A percentile compares a stretch with the other conserved stretches of the same genome.
phyloP scores from a whole-genome alignment of 306 rosid species.

The Pterocarpus santalinus region DNA sequence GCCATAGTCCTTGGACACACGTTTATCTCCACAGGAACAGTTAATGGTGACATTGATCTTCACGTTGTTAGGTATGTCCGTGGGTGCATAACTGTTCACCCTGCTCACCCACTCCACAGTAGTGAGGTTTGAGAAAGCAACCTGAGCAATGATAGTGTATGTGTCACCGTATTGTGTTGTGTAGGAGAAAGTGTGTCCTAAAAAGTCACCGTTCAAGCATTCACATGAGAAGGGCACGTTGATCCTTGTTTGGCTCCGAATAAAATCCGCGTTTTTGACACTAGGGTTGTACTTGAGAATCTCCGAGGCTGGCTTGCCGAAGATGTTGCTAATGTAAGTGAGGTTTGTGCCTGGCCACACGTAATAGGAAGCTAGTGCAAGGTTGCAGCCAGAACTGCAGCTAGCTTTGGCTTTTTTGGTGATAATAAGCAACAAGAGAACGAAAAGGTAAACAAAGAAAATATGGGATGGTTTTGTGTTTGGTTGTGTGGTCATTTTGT shows the following conservation, averaged over 20 bases:
- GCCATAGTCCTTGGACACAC: slow-evolving; percentile 64
- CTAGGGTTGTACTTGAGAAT: slow-evolving; percentile 61
- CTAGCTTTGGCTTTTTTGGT: slow-evolving; percentile 52
- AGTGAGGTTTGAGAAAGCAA: slow-evolving; percentile 59
- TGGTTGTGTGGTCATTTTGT: slow-evolving; percentile 48
- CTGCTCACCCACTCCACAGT: slow-evolving; percentile 53
- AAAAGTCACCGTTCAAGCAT: slow-evolving; percentile 60
- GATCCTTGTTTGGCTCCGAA: slow-evolving; percentile 29
- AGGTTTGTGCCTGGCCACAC: slow-evolving; percentile 52
- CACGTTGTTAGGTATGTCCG: slow-evolving; percentile 4
- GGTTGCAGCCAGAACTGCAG: slow-evolving; percentile 60
- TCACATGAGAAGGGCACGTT: slow-evolving; percentile 72
- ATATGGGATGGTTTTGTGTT: slow-evolving; percentile 14
- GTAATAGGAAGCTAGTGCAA: slow-evolving; percentile 70
- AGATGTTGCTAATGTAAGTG: slow-evolving; percentile 58
- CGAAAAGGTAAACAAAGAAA: slow-evolving; percentile 21
- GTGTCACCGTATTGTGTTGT: slow-evolving; percentile 40
- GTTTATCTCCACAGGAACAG: slow-evolving; percentile 69
- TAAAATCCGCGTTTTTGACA: slow-evolving; percentile 25
- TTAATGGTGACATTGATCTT: slow-evolving; percentile 65
- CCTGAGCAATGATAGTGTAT: slow-evolving; percentile 39
- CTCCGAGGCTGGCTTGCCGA: slow-evolving; percentile 45
- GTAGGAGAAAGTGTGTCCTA: slow-evolving; percentile 71
- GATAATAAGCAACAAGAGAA: slow-evolving; percentile 9
- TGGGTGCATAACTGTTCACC: slow-evolving; percentile 47